Base-by-base conservation (phyloP, 169 alveolate species). In the Plasmodium falciparum region DNA sequence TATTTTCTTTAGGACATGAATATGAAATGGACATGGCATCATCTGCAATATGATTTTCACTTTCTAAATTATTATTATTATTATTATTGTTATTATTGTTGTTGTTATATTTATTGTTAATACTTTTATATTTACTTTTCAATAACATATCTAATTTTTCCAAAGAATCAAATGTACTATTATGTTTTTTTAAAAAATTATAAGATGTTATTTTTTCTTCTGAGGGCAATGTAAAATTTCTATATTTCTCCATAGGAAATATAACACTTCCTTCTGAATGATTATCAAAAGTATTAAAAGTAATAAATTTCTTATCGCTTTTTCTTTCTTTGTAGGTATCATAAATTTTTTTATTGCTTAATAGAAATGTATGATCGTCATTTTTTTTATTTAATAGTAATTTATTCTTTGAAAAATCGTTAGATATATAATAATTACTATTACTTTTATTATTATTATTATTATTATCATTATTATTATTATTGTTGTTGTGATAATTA, bases 61-160 rank as follows among this genome's bases (percentile, higher is more conserved):
- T 15, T 15, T 54, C 62, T n/a, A n/a, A n/a, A n/a, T 54, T 15
- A 13, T 54, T 54, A 13, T 54, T 15, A 17, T 54, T 2, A 2
- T 50, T 50, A 5, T 22, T 12, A 3, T 22, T 12, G 0, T 15
- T 6, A 7, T 61, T 61, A 3, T 62, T 63, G 7, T 63, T 52
- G 47, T 45, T 63, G n/a, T 15, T 8, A 3, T 65, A 47, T 17
- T 17, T 22, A 43, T 49, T 66, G 24, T 39, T 69, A 29, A 80
- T 1, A 29, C 17, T 33, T 11, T 47, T 67, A 11, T 29, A 67
- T 49, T 80, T 80, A 45, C 49, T 80, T 69, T 80, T 66, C 26
- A 80, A 47, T 12, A 80, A 71, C 66, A 17, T 71, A 26, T 80
- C 90, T 22, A 80, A 17, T 54, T 43, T 80, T 61, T 80, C 90